Evolutionary conservation across 129 eudicot species (phyloP), one percentile per base, ranked within the genome.

Genomic region (Gnaphalium uliginosum): DNA sequence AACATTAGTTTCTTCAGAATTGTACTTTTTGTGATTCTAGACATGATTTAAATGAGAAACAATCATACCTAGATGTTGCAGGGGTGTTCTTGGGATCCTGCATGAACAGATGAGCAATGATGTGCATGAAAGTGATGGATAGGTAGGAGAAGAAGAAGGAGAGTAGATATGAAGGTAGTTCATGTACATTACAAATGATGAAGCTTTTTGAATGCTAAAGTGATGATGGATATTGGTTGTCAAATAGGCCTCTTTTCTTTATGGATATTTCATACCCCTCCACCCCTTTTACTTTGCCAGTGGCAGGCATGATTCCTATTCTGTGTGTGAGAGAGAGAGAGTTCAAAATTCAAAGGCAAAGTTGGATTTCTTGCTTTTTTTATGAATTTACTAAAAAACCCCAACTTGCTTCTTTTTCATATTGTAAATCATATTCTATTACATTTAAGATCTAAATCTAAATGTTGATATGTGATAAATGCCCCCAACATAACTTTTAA

Each of bases 41-140:
- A 64, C 6, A 22, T 46, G 54, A 14, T n/a, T n/a, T 22, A 6
- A 24, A 24, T 35, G 74, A 75, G 37, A 50, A 68, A 37, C 75
- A 35, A 59, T 13, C 27, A 57, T 78, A 87, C 90, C 90, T 85
- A 58, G 87, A 64, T 23, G 83, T 32, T 39, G 80, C 78, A 25
- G 90, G 79, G 78, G 81, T 90, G 78, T 78, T 85, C 83, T 90
- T 90, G 76, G 93, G 89, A 85, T 81, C 86, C 84, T 90, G 96
- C 96, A 87, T 90, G 90, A 90, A 85, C 88, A 85, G 27, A 80
- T 46, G 74, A 80, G 83, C 79, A 80, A 80, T 80, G 83, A 80
- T 80, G 75, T 80, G 83, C 83, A 80, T 80, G 79, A 54, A 77
- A 74, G 63, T 39, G 86, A 61, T 21, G 74, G 65, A 41, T 30